Evolutionary conservation across 2,329 filamentous ascomycete species (phyloP), one percentile per base, ranked within the genome.

Genomic region (Monilinia vaccinii-corymbosi): DNA sequence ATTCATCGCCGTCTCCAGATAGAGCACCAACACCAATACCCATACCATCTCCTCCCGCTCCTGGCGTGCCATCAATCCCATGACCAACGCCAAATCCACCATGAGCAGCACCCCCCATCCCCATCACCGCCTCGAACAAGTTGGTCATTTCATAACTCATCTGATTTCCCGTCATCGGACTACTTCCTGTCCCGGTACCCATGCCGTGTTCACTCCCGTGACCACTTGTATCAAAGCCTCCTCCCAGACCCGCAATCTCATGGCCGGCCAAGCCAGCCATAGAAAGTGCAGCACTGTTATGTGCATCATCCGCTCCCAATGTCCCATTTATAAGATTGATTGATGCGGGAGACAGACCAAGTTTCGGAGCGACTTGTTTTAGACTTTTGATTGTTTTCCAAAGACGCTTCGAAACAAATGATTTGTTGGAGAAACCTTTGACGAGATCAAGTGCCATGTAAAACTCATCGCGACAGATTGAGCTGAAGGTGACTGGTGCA

Each of bases 361-460:
- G 79, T 23, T 84, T 81, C 0, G 86, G 86, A 0, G 85, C 88
- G 8, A 89, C 83, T 62, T 88, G 83, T 66, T 88, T 89, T 42
- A 92, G 79, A 0, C 84, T 83, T 72, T 70, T 59, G 74, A 73
- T 23, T 88, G 77, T 89, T 63, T 82, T 81, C 88, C 88, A 92
- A 1, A 92, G 75, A 1, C 88, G 79, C 66, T 88, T 85, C 7
- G 84, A 87, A 2, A 91, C 84, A 75, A 82, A 89, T 31, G 84
- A 88, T 67, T 86, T 85, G 34, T 82, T 81, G 4, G 85, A 88
- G 59, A 92, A 79, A 58, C 87, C 85, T 63, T 88, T 86, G 44
- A 92, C 82, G 3, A 92, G 76, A 58, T 90, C 86, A 1, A 92
- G 79, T 0, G 86, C 87, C 79, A 88, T 84, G 74, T 91, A 90